These are phyloP conservation scores for Exserohilum turcica DNA, from an alignment of 2,329 filamentous ascomycete genomes.

Conservation along the genomic window DNA sequence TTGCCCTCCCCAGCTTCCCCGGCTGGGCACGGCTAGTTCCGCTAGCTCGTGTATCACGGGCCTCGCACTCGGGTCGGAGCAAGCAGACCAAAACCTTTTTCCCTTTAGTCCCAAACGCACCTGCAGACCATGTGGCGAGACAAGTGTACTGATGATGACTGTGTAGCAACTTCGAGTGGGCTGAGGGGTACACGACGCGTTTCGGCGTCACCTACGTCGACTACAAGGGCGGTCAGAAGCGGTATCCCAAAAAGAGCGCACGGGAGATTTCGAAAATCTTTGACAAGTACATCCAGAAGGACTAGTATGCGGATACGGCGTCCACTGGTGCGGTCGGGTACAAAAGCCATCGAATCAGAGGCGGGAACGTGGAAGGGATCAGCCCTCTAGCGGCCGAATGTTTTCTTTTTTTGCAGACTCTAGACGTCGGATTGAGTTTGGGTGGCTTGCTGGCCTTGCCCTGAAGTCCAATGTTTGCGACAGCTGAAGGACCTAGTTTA, in stretches of 20 bases:
- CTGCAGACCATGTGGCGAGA: background rate
- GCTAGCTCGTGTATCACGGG: background rate
- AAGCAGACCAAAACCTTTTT: constrained; percentile 6
- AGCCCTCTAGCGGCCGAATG: constrained; percentile 27
- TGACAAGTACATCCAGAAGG: constrained; percentile 70
- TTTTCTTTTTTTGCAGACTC: background rate
- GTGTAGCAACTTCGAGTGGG: constrained; percentile 80
- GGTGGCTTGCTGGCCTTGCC: constrained; percentile 3
- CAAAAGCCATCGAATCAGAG: constrained; percentile 10
- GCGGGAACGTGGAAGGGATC: constrained; percentile 1
- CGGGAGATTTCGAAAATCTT: constrained; percentile 73
- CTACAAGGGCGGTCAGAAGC: constrained; percentile 77
- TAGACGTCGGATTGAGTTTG: constrained; percentile 3
- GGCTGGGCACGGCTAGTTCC: no score
- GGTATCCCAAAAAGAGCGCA: constrained; percentile 84
- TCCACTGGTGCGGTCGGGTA: constrained; percentile 14
- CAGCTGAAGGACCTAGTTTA: background rate
- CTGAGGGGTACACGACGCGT: constrained; percentile 85
- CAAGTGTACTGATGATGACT: constrained; percentile 13
- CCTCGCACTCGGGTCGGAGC: background rate
- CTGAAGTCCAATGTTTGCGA: constrained; percentile 1
- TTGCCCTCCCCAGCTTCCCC: background rate
- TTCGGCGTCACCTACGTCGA: constrained; percentile 86
- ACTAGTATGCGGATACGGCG: constrained; percentile 37
- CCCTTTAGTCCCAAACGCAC: constrained; percentile 19